Conservation (phyloP, 768 basidiomycete genomes). For the Podaxis sp. region DNA sequence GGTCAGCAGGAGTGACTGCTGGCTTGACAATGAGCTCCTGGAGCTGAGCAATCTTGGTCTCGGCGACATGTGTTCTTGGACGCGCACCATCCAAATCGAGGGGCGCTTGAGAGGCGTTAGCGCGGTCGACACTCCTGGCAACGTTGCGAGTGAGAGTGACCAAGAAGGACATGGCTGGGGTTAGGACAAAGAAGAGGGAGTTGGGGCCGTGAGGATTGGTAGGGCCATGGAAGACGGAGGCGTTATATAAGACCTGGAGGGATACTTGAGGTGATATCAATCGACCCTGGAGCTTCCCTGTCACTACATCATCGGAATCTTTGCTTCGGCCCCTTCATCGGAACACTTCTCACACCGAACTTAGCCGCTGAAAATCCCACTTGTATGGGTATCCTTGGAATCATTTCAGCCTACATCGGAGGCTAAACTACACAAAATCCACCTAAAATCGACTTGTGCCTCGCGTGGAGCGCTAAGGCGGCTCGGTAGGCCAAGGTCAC, state of each 20-base stretch:
- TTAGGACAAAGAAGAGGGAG: conserved; percentile 11
- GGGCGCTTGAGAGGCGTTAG: conserved; percentile 21
- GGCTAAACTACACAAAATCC: too few relatives aligned
- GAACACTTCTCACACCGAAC: conserved; percentile 2
- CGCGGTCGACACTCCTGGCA: conserved; percentile 21
- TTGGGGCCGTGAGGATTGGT: background rate
- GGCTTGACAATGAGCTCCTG: conserved; percentile 25
- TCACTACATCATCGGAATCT: conserved; percentile 5
- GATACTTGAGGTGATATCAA: background rate
- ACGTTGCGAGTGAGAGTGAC: conserved; percentile 16
- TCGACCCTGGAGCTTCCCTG: background rate
- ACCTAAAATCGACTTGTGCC: too few relatives aligned
- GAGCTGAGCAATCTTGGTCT: conserved; percentile 24
- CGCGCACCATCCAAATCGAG: conserved; percentile 31
- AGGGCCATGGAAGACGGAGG: conserved; percentile 6
- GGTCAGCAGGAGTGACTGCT: conserved; percentile 21
- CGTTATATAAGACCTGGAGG: conserved; percentile 2
- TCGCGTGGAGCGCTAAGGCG: too few relatives aligned
- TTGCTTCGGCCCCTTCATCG: conserved; percentile 5
- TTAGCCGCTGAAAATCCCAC: background rate
- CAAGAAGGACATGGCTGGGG: conserved; percentile 16
- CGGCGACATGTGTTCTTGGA: conserved; percentile 17
- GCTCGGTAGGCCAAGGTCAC: too few relatives aligned
- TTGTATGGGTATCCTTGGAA: background rate
- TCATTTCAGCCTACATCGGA: too few relatives aligned